Percentiles rank a stretch among this genome's conserved stretches.
These are phyloP conservation scores for Anaeramoeba ignava DNA, from an alignment of 78 protist genomes.

Conservation along the genomic window DNA sequence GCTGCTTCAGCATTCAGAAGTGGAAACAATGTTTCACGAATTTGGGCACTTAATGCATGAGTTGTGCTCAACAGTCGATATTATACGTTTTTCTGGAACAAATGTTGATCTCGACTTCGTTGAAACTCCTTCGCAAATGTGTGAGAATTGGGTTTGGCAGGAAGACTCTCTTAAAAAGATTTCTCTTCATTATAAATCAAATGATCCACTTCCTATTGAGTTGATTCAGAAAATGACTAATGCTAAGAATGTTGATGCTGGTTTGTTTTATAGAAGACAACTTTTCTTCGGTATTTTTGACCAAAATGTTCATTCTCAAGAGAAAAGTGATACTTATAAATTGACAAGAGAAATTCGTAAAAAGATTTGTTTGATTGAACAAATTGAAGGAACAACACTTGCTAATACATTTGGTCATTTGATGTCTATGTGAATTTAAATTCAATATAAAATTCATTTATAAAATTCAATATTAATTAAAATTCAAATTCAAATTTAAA, in stretches of 20 bases:
- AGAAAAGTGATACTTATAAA: neutral
- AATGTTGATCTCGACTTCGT: neutral
- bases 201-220: neutral
- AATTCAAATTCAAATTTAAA: too few relatives aligned
- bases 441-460: too few relatives aligned
- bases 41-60: neutral
- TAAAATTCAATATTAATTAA: too few relatives aligned
- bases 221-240: neutral
- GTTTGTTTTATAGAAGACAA: neutral
- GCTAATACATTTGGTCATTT: neutral
- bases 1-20: conserved; percentile 33
- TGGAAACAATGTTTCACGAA: conserved; percentile 50
- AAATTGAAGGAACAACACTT: neutral
- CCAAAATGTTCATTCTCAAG: neutral
- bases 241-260: neutral
- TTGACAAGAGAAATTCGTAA: neutral
- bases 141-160: neutral
- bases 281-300: neutral
- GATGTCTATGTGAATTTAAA: too few relatives aligned
- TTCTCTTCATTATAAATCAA: neutral
- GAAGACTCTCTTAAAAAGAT: neutral
- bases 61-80: neutral
- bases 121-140: neutral
- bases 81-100: neutral
- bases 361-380: neutral